Evolutionary conservation across 805 yeast species (phyloP).

Genomic region (Suhomyces sp.): DNA sequence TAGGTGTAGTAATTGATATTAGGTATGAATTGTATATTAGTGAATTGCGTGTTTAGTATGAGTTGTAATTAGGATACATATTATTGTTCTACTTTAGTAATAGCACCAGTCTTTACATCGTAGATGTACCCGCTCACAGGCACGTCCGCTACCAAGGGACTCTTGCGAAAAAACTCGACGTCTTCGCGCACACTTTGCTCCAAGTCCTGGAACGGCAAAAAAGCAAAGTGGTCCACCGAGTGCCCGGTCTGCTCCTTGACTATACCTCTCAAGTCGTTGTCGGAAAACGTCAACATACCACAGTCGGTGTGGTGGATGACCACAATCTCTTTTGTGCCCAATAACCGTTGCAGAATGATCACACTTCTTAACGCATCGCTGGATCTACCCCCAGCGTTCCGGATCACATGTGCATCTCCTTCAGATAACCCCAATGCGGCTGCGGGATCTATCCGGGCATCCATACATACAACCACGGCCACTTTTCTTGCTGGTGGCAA

Average conservation of each 20-base stretch:
- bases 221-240: conserved; percentile 27
- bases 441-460: conserved; percentile 41
- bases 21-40: no score
- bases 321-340: conserved; percentile 40
- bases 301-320: conserved; percentile 43
- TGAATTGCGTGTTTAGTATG: no score
- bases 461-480: conserved; percentile 40
- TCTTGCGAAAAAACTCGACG: conserved; percentile 25
- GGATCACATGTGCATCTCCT: conserved; percentile 44
- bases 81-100: conserved; percentile 18
- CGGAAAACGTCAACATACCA: conserved; percentile 42
- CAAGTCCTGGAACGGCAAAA: conserved; percentile 35
- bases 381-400: conserved; percentile 45
- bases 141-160: conserved; percentile 32
- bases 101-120: conserved; percentile 34
- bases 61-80: no score
- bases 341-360: conserved; percentile 37
- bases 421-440: conserved; percentile 31
- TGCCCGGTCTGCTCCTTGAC: conserved; percentile 29
- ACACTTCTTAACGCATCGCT: conserved; percentile 37
- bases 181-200: conserved; percentile 35
- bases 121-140: conserved; percentile 39
- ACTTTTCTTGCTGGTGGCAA: conserved; percentile 37
- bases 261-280: conserved; percentile 25
- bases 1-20: no score